These are phyloP conservation scores for Clavispora phyllophila DNA, from an alignment of 805 yeast species.

Conservation along the genomic window DNA sequence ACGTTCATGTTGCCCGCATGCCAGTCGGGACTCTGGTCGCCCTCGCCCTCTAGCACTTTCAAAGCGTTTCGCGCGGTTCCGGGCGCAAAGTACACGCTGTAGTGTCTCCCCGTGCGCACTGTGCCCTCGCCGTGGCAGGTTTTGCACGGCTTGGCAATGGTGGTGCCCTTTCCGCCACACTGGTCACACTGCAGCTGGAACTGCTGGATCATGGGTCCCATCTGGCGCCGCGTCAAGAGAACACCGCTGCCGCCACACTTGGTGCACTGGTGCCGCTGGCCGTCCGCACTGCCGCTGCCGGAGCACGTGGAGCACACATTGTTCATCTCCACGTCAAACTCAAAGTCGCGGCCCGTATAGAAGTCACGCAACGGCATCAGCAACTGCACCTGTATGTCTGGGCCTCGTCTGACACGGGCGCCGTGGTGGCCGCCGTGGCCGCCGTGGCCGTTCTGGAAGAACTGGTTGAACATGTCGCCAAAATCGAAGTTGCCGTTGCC, in stretches of 20 bases:
- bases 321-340: slow-evolving; percentile 61
- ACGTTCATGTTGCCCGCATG: slow-evolving; percentile 75
- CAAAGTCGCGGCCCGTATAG: slow-evolving; percentile 61
- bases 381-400: slow-evolving; percentile 52
- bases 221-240: slow-evolving; percentile 56
- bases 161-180: slow-evolving; percentile 75
- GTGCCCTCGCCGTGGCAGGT: slow-evolving; percentile 71
- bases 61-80: slow-evolving; percentile 64
- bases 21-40: slow-evolving; percentile 79
- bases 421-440: slow-evolving; percentile 33
- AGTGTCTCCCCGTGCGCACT: slow-evolving; percentile 48
- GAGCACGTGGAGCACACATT: slow-evolving; percentile 72
- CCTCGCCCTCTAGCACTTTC: slow-evolving; percentile 64
- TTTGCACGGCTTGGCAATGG: slow-evolving; percentile 59
- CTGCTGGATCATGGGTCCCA: slow-evolving; percentile 88
- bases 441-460: slow-evolving; percentile 35
- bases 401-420: slow-evolving; percentile 46
- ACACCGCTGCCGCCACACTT: slow-evolving; percentile 77
- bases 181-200: slow-evolving; percentile 73
- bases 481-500: slow-evolving; percentile 31
- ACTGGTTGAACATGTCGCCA: slow-evolving; percentile 61
- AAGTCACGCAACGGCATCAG: slow-evolving; percentile 59
- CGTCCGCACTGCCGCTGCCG: slow-evolving; percentile 85
- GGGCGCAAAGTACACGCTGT: slow-evolving; percentile 58
- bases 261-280: slow-evolving; percentile 57